phyloP scores from a whole-genome alignment of 139 green algal species.

The Deuterostichococcus epilithicus region DNA sequence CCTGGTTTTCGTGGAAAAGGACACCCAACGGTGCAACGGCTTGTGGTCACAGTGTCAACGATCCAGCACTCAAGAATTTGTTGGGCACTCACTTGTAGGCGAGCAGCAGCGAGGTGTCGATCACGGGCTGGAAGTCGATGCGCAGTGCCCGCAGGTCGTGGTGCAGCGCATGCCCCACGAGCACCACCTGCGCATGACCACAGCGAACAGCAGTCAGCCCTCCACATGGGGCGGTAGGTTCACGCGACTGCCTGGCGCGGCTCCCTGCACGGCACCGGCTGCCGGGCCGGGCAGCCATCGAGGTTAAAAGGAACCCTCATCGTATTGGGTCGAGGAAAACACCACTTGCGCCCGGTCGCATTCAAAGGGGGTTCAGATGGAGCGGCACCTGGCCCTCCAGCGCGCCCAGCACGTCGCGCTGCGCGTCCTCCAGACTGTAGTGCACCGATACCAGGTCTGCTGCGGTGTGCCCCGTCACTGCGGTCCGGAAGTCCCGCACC shows the following conservation, averaged over 20 bases:
- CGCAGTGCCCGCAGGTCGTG: slow-evolving; percentile 52
- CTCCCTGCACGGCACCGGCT: too few relatives aligned
- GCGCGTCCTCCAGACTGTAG: slow-evolving; percentile 20
- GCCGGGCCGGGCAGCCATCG: too few relatives aligned
- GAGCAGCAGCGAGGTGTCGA: slow-evolving; percentile 58
- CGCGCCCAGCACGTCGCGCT: slow-evolving; percentile 25
- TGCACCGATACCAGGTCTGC: slow-evolving; percentile 26
- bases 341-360: too few relatives aligned
- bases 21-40: background rate
- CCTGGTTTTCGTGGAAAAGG: background rate
- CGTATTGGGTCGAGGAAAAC: too few relatives aligned
- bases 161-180: slow-evolving; percentile 58
- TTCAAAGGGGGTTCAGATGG: too few relatives aligned
- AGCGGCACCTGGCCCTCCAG: slow-evolving; percentile 16
- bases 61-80: background rate
- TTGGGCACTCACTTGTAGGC: slow-evolving; percentile 28
- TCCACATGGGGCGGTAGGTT: too few relatives aligned
- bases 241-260: too few relatives aligned
- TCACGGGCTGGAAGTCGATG: slow-evolving; percentile 46
- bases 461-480: slow-evolving; percentile 42
- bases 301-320: too few relatives aligned
- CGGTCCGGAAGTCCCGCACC: slow-evolving; percentile 38
- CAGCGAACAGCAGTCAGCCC: too few relatives aligned
- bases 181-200: slow-evolving; percentile 19
- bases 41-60: background rate